Conservation (phyloP, 2,329 filamentous ascomycete species). For the Magnaporthiopsis poae region DNA sequence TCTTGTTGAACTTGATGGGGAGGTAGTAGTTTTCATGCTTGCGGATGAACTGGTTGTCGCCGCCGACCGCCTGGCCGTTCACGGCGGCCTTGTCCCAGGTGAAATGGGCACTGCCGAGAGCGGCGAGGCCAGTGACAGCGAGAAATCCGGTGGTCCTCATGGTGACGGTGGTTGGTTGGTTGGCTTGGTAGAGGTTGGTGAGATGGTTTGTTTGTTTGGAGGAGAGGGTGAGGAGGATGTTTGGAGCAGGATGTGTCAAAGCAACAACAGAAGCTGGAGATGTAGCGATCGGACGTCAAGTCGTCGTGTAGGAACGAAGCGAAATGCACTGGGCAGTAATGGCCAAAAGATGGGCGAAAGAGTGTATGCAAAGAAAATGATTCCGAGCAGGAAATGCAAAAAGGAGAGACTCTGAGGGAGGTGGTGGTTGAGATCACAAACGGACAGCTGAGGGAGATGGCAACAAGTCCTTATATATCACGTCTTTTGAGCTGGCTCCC, state of each 20-base stretch:
- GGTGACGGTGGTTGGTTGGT: neutral
- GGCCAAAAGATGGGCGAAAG: neutral
- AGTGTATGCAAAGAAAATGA: neutral
- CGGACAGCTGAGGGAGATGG: neutral
- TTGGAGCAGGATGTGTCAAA: neutral
- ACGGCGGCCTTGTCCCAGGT: conserved; percentile 1
- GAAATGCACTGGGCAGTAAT: neutral
- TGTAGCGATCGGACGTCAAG: neutral
- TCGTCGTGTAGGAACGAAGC: neutral
- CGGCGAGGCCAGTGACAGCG: neutral
- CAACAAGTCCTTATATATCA: neutral
- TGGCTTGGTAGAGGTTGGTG: neutral
- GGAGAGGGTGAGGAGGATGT: neutral
- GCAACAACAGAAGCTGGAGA: neutral
- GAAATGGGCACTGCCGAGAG: conserved; percentile 2
- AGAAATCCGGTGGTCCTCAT: conserved; percentile 7
- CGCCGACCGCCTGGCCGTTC: neutral
- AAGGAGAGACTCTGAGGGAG: neutral
- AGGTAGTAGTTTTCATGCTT: conserved; percentile 5
- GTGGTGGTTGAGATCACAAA: neutral
- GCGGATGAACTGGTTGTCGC: conserved; percentile 4
- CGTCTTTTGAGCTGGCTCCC: too few species aligned
- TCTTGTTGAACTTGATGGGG: conserved; percentile 6
- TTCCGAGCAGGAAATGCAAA: neutral
- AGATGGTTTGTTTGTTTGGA: neutral